phyloP scores from a whole-genome alignment of 148 eudicot species.

The Amaranthus hypochondriacus region DNA sequence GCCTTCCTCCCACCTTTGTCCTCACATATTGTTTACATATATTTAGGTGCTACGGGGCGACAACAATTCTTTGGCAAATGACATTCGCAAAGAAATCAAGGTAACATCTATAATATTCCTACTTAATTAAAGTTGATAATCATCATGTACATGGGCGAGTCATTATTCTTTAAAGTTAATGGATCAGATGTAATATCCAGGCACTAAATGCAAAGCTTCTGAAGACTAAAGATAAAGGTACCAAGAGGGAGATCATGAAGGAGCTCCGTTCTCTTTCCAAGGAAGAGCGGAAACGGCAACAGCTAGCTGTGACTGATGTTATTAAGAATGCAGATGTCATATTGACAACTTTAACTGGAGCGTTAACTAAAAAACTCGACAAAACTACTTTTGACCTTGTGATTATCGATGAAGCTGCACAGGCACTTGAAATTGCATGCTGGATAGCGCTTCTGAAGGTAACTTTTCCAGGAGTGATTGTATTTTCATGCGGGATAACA shows the following conservation, averaged over 20 bases:
- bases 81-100: constrained; percentile 93
- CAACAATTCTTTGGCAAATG: constrained; percentile 84
- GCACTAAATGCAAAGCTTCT: constrained; percentile 81
- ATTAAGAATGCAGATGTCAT: constrained; percentile 81
- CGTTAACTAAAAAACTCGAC: constrained; percentile 64
- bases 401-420: constrained; percentile 98
- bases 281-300: constrained; percentile 96
- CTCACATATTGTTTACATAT: constrained; percentile 13
- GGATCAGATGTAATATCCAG: constrained; percentile 37
- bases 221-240: constrained; percentile 82
- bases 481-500: background rate
- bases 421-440: constrained; percentile 94
- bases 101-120: constrained; percentile 27
- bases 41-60: constrained; percentile 87
- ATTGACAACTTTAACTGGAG: constrained; percentile 90
- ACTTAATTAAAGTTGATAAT: background rate
- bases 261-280: constrained; percentile 81
- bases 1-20: background rate
- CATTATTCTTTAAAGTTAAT: constrained; percentile 14
- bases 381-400: constrained; percentile 72
- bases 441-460: constrained; percentile 98
- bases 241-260: constrained; percentile 77
- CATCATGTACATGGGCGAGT: background rate
- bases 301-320: constrained; percentile 92
- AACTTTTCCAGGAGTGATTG: constrained; percentile 10